Evolutionary conservation across 345 rosid species (phyloP).

Genomic region (Arabidopsis arenosa): DNA sequence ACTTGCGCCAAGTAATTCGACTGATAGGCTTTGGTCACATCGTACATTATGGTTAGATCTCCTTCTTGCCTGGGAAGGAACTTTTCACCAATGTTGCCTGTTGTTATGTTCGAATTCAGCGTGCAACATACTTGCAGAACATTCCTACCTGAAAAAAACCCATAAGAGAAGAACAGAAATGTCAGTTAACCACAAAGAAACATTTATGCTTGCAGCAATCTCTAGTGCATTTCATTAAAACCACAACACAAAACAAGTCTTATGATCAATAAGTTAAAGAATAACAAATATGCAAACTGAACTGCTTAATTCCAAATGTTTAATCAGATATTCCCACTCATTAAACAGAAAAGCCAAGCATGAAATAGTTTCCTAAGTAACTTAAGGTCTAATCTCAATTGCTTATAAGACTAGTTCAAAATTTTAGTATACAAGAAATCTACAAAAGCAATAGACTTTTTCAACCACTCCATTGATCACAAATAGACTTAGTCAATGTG

Average conservation of each 20-base stretch:
- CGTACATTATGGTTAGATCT: conserved; percentile 88
- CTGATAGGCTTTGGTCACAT: conserved; percentile 66
- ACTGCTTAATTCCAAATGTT: not conserved
- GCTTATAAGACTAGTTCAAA: conserved; percentile 37
- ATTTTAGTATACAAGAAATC: conserved; percentile 9
- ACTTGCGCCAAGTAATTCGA: conserved; percentile 74
- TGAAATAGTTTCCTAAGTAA: not conserved
- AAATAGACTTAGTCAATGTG: not conserved
- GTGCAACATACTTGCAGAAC: conserved; percentile 74
- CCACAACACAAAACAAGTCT: conserved; percentile 8
- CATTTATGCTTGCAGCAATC: not conserved
- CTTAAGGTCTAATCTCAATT: conserved; percentile 1
- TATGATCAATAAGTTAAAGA: not conserved
- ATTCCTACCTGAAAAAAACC: conserved; percentile 51
- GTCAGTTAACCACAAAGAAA: not conserved
- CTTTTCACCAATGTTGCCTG: conserved; percentile 51
- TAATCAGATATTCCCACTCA: not conserved
- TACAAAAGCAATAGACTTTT: conserved; percentile 27
- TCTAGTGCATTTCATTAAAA: conserved; percentile 10
- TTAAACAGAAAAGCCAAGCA: conserved; percentile 7
- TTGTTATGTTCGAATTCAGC: conserved; percentile 45
- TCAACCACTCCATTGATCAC: not conserved
- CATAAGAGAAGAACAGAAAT: not conserved
- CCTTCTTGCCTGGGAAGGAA: conserved; percentile 72
- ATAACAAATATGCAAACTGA: not conserved